A percentile compares a stretch with the other conserved stretches of the same genome.
phyloP scores from a whole-genome alignment of 2,329 filamentous ascomycete species.

The Bipolaris cookei region DNA sequence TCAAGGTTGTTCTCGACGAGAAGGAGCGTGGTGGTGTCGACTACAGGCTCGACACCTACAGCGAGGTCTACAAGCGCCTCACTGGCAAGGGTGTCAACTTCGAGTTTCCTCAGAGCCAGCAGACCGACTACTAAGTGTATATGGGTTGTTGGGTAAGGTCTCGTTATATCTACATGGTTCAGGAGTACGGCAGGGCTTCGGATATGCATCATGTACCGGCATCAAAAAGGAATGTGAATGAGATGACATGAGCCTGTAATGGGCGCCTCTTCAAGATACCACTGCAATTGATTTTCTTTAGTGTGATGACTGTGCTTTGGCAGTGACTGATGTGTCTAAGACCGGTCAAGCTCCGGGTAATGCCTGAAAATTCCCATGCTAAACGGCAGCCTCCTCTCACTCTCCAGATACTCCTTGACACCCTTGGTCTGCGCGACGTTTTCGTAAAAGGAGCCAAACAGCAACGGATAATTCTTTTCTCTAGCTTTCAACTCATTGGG shows the following conservation, averaged over 20 bases:
- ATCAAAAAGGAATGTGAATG: slow-evolving; percentile 50
- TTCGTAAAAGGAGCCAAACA: slow-evolving; percentile 68
- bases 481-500: slow-evolving; percentile 67
- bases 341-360: slow-evolving; percentile 73
- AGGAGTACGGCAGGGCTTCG: slow-evolving; percentile 46
- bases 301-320: slow-evolving; percentile 29
- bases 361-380: slow-evolving; percentile 71
- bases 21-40: slow-evolving; percentile 99
- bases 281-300: slow-evolving; percentile 45
- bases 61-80: slow-evolving; percentile 97
- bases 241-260: slow-evolving; percentile 45
- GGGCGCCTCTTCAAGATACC: slow-evolving; percentile 45
- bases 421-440: slow-evolving; percentile 67
- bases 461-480: slow-evolving; percentile 63
- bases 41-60: slow-evolving; percentile 99
- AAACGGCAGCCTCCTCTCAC: slow-evolving; percentile 68
- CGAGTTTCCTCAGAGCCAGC: slow-evolving; percentile 91
- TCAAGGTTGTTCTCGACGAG: slow-evolving; percentile 99
- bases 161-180: slow-evolving; percentile 37
- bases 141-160: slow-evolving; percentile 25
- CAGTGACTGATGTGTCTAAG: slow-evolving; percentile 33
- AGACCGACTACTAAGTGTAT: slow-evolving; percentile 76
- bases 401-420: slow-evolving; percentile 72
- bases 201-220: slow-evolving; percentile 50
- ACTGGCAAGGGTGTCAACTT: slow-evolving; percentile 97